Evolutionary conservation across 192 early-diverging fungal genomes (phyloP).

Genomic region (Fimicolochytrium jonesii): DNA sequence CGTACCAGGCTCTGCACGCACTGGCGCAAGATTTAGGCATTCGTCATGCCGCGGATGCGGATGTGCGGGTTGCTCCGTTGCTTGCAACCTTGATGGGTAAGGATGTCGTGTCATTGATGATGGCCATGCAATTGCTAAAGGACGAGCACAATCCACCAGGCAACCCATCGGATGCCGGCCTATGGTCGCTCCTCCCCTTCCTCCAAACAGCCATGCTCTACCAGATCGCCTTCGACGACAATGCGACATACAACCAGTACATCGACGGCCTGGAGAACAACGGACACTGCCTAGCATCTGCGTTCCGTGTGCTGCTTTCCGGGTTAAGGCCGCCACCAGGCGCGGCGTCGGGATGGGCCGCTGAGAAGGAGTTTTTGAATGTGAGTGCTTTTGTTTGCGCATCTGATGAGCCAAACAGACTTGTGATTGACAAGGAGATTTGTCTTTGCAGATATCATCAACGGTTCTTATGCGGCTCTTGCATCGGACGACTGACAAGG

Average conservation of each 20-base stretch:
- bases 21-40: slow-evolving; percentile 15
- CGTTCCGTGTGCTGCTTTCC: slow-evolving; percentile 2
- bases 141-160: background rate
- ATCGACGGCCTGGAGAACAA: slow-evolving; percentile 27
- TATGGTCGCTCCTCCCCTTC: slow-evolving; percentile 25
- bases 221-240: slow-evolving; percentile 21
- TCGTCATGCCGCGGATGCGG: too few species aligned
- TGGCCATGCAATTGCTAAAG: background rate
- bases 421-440: background rate
- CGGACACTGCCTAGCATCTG: slow-evolving; percentile 6
- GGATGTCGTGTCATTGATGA: too few species aligned
- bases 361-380: slow-evolving; percentile 12
- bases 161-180: slow-evolving; percentile 7
- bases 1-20: slow-evolving; percentile 1
- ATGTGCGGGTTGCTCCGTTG: too few species aligned
- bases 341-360: background rate
- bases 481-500: slow-evolving; percentile 11
- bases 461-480: slow-evolving; percentile 20
- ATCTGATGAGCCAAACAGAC: background rate
- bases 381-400: background rate
- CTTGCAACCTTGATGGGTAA: background rate
- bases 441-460: slow-evolving; percentile 3
- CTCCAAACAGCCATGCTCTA: slow-evolving; percentile 17
- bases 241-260: slow-evolving; percentile 20
- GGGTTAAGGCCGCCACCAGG: background rate